These are phyloP conservation scores for Camelina hispida DNA, from an alignment of 345 rosid genomes.

Conservation along the genomic window DNA sequence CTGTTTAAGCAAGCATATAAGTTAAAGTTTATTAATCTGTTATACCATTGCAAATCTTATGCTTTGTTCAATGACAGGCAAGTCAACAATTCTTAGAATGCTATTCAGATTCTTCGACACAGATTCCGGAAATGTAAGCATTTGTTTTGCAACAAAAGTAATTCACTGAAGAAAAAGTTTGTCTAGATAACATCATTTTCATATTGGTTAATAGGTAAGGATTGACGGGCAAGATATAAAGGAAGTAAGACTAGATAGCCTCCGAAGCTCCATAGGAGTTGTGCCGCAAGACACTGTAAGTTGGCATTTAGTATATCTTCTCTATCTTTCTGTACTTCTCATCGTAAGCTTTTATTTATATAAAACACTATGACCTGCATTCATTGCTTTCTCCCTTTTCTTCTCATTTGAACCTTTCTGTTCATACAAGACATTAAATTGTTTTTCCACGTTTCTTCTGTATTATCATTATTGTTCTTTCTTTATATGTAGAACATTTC, in stretches of 20 bases:
- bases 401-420: slow-evolving; percentile 14
- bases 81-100: slow-evolving; percentile 94
- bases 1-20: not conserved
- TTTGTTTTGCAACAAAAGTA: slow-evolving; percentile 29
- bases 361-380: slow-evolving; percentile 1
- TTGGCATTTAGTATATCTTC: slow-evolving; percentile 26
- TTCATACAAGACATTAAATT: not conserved
- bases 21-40: slow-evolving; percentile 4
- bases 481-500: not conserved
- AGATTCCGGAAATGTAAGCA: slow-evolving; percentile 82
- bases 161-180: slow-evolving; percentile 17
- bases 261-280: slow-evolving; percentile 78
- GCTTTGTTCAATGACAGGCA: slow-evolving; percentile 63
- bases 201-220: slow-evolving; percentile 54
- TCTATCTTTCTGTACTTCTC: slow-evolving; percentile 14
- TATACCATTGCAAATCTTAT: slow-evolving; percentile 37
- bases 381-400: slow-evolving; percentile 6
- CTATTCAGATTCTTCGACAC: slow-evolving; percentile 85
- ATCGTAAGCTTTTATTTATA: not conserved
- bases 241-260: slow-evolving; percentile 75
- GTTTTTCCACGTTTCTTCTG: not conserved
- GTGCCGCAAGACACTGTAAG: slow-evolving; percentile 99
- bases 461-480: not conserved
- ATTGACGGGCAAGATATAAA: slow-evolving; percentile 90
- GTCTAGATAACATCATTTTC: slow-evolving; percentile 16